phyloP scores from a whole-genome alignment of 768 basidiomycete genomes.

The Lentinula raphanica region DNA sequence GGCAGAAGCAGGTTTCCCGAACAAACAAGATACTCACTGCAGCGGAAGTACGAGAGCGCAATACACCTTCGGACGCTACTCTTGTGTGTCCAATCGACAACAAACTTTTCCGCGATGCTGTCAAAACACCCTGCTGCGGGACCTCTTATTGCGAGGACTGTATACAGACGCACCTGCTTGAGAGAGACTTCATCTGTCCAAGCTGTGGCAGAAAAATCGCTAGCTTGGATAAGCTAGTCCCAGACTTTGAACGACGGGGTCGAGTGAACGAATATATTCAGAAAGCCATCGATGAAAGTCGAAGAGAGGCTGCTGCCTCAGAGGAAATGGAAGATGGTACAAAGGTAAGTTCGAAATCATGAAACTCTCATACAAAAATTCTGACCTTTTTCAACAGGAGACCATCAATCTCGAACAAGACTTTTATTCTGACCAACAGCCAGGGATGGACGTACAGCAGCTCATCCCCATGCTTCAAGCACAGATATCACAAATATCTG shows the following conservation, averaged over 20 bases:
- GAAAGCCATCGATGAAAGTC: constrained; percentile 72
- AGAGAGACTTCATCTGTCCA: constrained; percentile 93
- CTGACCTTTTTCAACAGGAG: not conserved
- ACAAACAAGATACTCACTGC: constrained; percentile 71
- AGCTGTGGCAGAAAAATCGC: constrained; percentile 84
- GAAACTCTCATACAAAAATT: not conserved
- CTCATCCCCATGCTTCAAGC: constrained; percentile 82
- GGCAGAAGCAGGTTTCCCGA: constrained; percentile 87
- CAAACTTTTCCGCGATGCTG: constrained; percentile 89
- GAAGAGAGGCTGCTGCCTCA: constrained; percentile 43
- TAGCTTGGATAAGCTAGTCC: constrained; percentile 79
- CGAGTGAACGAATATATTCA: constrained; percentile 82
- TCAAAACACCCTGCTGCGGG: constrained; percentile 92
- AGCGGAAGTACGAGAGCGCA: constrained; percentile 83
- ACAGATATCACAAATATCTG: constrained; percentile 73
- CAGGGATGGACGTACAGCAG: constrained; percentile 62
- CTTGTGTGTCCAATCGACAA: constrained; percentile 89
- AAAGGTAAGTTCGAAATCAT: not conserved
- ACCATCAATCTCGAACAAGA: constrained; percentile 43
- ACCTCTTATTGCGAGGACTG: constrained; percentile 95
- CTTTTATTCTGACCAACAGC: constrained; percentile 68
- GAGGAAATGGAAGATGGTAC: constrained; percentile 29
- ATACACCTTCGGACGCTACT: constrained; percentile 64
- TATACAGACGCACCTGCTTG: constrained; percentile 88
- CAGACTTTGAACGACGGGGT: constrained; percentile 75